A percentile compares a stretch with the other conserved stretches of the same genome.
These are phyloP conservation scores for Clavariopsis aquatica DNA, from an alignment of 495 filamentous ascomycete genomes.

Conservation along the genomic window DNA sequence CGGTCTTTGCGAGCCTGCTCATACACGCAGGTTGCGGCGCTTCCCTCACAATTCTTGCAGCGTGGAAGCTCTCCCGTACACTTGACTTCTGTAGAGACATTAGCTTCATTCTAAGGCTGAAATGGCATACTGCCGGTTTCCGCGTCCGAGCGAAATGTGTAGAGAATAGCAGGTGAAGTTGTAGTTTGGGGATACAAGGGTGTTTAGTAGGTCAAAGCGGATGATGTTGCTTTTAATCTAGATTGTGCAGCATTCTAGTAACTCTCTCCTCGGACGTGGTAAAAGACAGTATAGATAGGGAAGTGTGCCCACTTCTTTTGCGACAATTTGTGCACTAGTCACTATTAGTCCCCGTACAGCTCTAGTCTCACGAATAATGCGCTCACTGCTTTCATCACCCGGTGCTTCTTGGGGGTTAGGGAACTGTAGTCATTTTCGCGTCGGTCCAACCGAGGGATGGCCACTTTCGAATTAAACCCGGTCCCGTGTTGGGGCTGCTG, in stretches of 20 bases:
- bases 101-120: neutral
- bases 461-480: neutral
- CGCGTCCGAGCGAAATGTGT: too few species aligned
- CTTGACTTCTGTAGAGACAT: constrained; percentile 5
- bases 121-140: too few species aligned
- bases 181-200: too few species aligned
- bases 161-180: too few species aligned
- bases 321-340: constrained; percentile 13
- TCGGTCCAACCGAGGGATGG: constrained; percentile 10
- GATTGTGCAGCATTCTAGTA: too few species aligned
- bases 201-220: too few species aligned
- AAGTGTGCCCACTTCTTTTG: constrained; percentile 1
- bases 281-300: too few species aligned
- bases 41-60: constrained; percentile 10
- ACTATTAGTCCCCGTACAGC: neutral
- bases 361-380: neutral
- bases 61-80: constrained; percentile 12
- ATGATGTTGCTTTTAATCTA: too few species aligned
- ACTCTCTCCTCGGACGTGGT: too few species aligned
- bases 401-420: neutral
- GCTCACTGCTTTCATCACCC: neutral
- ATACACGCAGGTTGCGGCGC: constrained; percentile 1
- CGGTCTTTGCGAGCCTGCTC: constrained; percentile 7
- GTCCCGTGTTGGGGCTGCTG: neutral
- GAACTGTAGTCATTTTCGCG: neutral